Conservation (phyloP, 768 basidiomycete genomes). For the Suillus ampliporus region DNA sequence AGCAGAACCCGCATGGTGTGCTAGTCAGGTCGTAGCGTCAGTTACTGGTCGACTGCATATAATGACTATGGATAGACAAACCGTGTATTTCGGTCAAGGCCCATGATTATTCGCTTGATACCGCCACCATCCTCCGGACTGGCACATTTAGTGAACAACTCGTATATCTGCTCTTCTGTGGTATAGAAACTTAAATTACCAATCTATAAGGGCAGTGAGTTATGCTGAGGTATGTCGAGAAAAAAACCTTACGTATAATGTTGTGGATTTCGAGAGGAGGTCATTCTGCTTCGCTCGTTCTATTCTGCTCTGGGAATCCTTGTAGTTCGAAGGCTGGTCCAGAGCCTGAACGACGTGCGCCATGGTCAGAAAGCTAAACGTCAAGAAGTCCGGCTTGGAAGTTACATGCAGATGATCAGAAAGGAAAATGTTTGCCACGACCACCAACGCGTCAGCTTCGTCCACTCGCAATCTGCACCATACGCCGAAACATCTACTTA, state of each 20-base stretch:
- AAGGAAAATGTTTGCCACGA: conserved; percentile 38
- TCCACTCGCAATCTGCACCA: not conserved
- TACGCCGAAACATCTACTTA: conserved; percentile 17
- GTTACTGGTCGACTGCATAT: conserved; percentile 5
- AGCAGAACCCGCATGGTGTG: conserved; percentile 95
- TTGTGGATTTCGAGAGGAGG: conserved; percentile 81
- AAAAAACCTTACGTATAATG: conserved; percentile 77
- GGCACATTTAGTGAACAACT: conserved; percentile 90
- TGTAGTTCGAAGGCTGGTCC: conserved; percentile 97
- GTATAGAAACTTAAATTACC: conserved; percentile 95
- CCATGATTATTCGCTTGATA: conserved; percentile 95
- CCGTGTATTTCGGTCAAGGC: conserved; percentile 89
- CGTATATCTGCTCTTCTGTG: conserved; percentile 96
- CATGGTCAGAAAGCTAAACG: conserved; percentile 50
- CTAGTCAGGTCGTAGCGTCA: conserved; percentile 43
- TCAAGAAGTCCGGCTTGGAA: not conserved
- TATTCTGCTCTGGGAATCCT: conserved; percentile 86
- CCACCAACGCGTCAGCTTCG: conserved; percentile 37
- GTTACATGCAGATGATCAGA: conserved; percentile 12
- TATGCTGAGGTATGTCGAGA: conserved; percentile 23
- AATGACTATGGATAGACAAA: conserved; percentile 33
- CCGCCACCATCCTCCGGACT: conserved; percentile 87
- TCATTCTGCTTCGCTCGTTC: conserved; percentile 83
- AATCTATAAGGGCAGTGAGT: conserved; percentile 53
- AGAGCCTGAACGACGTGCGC: conserved; percentile 84